Percentiles rank a stretch among this genome's conserved stretches.
These are phyloP conservation scores for Umbilicaria muhlenbergii DNA, from an alignment of 495 filamentous ascomycete genomes.

Conservation along the genomic window DNA sequence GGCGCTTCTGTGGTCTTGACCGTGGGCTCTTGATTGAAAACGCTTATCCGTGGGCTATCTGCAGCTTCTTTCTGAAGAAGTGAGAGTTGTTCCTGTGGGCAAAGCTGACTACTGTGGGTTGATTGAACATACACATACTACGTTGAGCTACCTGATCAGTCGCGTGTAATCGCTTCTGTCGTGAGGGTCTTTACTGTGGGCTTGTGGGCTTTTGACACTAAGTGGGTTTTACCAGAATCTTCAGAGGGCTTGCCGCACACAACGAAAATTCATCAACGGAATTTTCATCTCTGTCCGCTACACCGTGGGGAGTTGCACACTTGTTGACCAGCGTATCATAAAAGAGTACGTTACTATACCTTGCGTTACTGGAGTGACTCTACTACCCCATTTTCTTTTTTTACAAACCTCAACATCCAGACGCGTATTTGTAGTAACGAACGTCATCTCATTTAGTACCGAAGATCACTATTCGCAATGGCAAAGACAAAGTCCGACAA, in stretches of 20 bases:
- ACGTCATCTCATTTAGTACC: background rate
- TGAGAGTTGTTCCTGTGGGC: background rate
- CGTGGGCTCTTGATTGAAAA: constrained; percentile 1
- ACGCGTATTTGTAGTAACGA: too few species aligned
- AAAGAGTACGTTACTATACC: too few species aligned
- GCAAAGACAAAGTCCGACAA: constrained; percentile 33
- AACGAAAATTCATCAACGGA: constrained; percentile 1
- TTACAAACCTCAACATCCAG: too few species aligned
- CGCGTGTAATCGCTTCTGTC: constrained; percentile 1
- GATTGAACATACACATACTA: constrained; percentile 1
- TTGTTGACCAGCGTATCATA: too few species aligned
- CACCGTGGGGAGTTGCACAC: too few species aligned
- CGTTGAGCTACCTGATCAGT: constrained; percentile 1
- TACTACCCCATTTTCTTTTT: too few species aligned
- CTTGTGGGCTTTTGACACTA: constrained; percentile 6
- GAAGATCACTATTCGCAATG: constrained; percentile 22
- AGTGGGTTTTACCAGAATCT: too few species aligned
- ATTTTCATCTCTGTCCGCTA: background rate
- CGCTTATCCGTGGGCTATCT: too few species aligned
- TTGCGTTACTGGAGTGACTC: too few species aligned
- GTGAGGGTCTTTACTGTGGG: constrained; percentile 3
- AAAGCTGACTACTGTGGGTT: too few species aligned
- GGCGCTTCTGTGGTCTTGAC: background rate
- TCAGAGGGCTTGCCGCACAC: constrained; percentile 6
- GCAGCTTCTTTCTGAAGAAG: too few species aligned